A percentile compares a stretch with the other conserved stretches of the same genome.
Evolutionary conservation across 371 early-diverging fungal genomes (phyloP).

Genomic region (Conidiobolus incongruus): DNA sequence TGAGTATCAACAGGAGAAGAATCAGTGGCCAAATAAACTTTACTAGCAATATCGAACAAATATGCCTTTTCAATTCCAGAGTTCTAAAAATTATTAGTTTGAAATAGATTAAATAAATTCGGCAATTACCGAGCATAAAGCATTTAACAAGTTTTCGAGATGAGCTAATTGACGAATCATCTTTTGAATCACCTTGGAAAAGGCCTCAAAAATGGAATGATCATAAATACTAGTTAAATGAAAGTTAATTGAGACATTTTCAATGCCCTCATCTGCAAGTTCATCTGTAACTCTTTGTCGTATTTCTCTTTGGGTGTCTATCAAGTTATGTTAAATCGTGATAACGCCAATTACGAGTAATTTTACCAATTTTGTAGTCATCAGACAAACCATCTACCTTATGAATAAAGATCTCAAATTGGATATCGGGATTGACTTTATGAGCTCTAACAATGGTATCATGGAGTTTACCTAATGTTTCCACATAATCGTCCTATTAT

Average conservation of each 20-base stretch:
- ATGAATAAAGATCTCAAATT: slow-evolving; percentile 84
- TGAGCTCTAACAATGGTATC: slow-evolving; percentile 53
- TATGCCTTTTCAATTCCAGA: slow-evolving; percentile 91
- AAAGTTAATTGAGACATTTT: slow-evolving; percentile 57
- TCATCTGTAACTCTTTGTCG: slow-evolving; percentile 74
- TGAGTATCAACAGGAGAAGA: slow-evolving; percentile 84
- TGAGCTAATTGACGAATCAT: slow-evolving; percentile 70
- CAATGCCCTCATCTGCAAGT: slow-evolving; percentile 54
- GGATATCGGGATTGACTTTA: slow-evolving; percentile 53
- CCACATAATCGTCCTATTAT: slow-evolving; percentile 60
- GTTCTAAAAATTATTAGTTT: slow-evolving; percentile 22
- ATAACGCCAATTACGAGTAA: not conserved
- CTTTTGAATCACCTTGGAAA: slow-evolving; percentile 83
- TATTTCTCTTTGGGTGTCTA: slow-evolving; percentile 82
- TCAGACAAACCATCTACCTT: slow-evolving; percentile 91
- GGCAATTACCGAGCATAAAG: slow-evolving; percentile 57
- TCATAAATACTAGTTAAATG: slow-evolving; percentile 86
- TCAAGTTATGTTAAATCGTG: not conserved
- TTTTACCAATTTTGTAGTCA: slow-evolving; percentile 68
- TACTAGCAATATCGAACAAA: slow-evolving; percentile 68
- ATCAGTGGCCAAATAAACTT: slow-evolving; percentile 88
- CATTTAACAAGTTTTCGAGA: slow-evolving; percentile 78
- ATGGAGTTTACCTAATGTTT: slow-evolving; percentile 50
- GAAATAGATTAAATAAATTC: not conserved
- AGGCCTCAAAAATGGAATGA: slow-evolving; percentile 85